A percentile compares a stretch with the other conserved stretches of the same genome.
Evolutionary conservation across 352 stramenopile genomes (phyloP).

Genomic region (Peronospora farinosa): DNA sequence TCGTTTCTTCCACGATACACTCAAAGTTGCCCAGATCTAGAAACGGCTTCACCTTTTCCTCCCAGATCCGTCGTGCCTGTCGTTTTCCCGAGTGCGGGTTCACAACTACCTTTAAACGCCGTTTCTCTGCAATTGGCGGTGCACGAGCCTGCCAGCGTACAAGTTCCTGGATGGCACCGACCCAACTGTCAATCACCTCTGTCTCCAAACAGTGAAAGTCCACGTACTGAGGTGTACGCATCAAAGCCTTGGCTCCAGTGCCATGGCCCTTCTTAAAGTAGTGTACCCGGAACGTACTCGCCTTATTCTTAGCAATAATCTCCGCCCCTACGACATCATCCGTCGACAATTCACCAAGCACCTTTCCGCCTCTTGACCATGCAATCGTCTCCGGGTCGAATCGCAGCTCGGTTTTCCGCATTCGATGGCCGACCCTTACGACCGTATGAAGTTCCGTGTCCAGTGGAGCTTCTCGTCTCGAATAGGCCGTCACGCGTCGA

Average conservation of each 20-base stretch:
- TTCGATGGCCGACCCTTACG: conserved; percentile 33
- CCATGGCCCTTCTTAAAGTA: conserved; percentile 69
- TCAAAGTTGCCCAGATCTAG: conserved; percentile 74
- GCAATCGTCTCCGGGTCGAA: conserved; percentile 57
- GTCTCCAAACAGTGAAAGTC: conserved; percentile 47
- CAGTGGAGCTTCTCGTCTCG: conserved; percentile 60
- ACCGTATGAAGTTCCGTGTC: conserved; percentile 50
- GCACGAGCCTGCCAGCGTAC: conserved; percentile 75
- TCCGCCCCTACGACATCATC: conserved; percentile 75
- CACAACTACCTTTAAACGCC: conserved; percentile 72
- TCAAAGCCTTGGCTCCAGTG: conserved; percentile 50
- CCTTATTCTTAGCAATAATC: conserved; percentile 30
- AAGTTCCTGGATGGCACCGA: conserved; percentile 67
- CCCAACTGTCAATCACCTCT: conserved; percentile 46
- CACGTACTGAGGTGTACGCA: conserved; percentile 38
- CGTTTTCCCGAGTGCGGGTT: conserved; percentile 76
- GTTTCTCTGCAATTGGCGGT: conserved; percentile 60
- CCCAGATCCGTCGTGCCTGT: conserved; percentile 58
- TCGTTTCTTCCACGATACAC: conserved; percentile 70
- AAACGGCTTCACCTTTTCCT: conserved; percentile 67
- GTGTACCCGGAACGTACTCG: conserved; percentile 51
- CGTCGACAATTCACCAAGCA: conserved; percentile 46
- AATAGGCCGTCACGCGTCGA: conserved; percentile 76
- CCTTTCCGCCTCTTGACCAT: conserved; percentile 48
- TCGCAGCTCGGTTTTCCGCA: conserved; percentile 48